These are phyloP conservation scores for Stephania japonica DNA, from an alignment of 164 flowering plant genomes.

Conservation along the genomic window DNA sequence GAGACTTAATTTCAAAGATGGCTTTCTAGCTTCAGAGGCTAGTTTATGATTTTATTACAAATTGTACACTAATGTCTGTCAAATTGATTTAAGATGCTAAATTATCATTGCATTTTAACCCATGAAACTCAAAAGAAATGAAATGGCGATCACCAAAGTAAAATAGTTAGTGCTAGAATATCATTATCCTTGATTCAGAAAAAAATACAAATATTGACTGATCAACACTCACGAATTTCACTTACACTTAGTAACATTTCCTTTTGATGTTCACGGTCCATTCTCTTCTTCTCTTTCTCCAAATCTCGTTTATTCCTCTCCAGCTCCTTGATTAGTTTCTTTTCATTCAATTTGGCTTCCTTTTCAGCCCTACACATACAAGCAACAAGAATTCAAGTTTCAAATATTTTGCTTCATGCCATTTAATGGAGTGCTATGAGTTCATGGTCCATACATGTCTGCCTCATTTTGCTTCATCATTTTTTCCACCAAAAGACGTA, in stretches of 20 bases:
- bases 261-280: slow-evolving; percentile 14
- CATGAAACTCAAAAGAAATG: too few relatives aligned
- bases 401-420: too few relatives aligned
- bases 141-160: too few relatives aligned
- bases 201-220: too few relatives aligned
- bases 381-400: background rate
- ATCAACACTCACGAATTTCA: background rate
- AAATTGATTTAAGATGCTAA: too few relatives aligned
- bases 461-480: slow-evolving; percentile 45
- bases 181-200: too few relatives aligned
- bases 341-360: slow-evolving; percentile 55
- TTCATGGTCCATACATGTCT: slow-evolving; percentile 45
- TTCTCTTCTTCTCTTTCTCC: slow-evolving; percentile 58
- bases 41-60: too few relatives aligned
- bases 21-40: background rate
- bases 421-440: background rate
- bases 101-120: too few relatives aligned
- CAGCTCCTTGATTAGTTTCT: slow-evolving; percentile 46
- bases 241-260: slow-evolving; percentile 45
- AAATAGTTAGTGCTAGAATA: too few relatives aligned
- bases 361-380: slow-evolving; percentile 53
- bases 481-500: slow-evolving; percentile 44
- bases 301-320: slow-evolving; percentile 59
- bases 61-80: too few relatives aligned
- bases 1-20: background rate